phyloP scores from a whole-genome alignment of 2,329 filamentous ascomycete species.

The Colletotrichum caudatum region DNA sequence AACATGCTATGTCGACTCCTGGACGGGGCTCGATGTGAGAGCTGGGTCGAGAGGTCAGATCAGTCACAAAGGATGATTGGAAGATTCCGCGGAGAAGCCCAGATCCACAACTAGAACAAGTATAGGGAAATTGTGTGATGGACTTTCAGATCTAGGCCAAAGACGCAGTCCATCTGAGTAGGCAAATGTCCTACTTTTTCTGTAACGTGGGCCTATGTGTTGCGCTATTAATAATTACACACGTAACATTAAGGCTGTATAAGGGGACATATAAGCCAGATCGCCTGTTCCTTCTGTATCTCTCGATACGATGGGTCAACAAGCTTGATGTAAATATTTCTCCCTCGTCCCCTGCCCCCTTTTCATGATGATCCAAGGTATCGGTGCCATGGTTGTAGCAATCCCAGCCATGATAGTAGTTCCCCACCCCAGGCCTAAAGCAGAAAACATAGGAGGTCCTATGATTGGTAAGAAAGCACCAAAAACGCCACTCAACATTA shows the following conservation, averaged over 20 bases:
- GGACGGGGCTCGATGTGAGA: neutral
- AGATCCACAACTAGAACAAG: neutral
- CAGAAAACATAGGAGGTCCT: conserved; percentile 62
- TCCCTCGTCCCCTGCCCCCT: conserved; percentile 54
- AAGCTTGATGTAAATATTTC: conserved; percentile 8
- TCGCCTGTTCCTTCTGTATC: neutral
- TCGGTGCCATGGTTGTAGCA: conserved; percentile 59
- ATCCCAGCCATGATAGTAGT: conserved; percentile 53
- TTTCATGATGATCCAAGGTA: conserved; percentile 58
- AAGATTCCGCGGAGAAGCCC: no score
- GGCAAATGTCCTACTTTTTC: neutral
- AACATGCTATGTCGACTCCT: neutral
- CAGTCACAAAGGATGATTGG: no score
- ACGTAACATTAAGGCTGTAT: neutral
- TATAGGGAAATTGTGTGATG: no score
- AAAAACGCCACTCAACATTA: conserved; percentile 63
- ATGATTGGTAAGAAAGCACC: conserved; percentile 65
- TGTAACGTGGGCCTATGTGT: neutral
- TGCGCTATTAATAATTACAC: neutral
- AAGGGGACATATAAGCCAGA: no score
- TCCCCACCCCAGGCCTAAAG: conserved; percentile 66
- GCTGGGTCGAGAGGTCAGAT: neutral
- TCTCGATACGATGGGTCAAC: neutral
- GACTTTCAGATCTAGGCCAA: neutral
- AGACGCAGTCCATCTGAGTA: neutral